Base-by-base conservation (phyloP, 2,329 filamentous ascomycete species). In the Mycogone perniciosa region DNA sequence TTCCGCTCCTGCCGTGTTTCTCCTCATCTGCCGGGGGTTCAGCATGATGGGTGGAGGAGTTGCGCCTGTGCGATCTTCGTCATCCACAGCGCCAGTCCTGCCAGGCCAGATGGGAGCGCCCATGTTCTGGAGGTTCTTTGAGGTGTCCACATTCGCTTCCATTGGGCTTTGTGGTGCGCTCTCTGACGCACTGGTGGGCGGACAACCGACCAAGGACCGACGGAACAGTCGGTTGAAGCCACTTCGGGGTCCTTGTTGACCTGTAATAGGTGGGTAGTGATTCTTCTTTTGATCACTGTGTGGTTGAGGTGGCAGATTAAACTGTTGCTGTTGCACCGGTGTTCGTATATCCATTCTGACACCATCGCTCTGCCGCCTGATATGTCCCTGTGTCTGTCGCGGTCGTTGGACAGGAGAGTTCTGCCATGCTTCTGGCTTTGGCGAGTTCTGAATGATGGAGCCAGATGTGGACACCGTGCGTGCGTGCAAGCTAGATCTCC, bases 21-120 rank as follows among this genome's bases (percentile, higher is more conserved):
- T 57, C 26, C 66, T 60, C 27, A 52, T 54, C 4, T 67, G 64
- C 5, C 67, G 66, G 26, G 62, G 66, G 46, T 73, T 76, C 11
- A 77, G 70, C 67, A 75, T 64, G 46, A 82, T 82, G 2, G 79
- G 79, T 4, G 79, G 79, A 3, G 79, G 79, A 6, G 79, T 82
- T 0, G 76, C 75, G 31, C 78, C 73, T 1, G 67, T 62, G 4
- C 70, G 62, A 7, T 77, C 74, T 4, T 76, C 73, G 3, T 76
- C 73, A 1, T 73, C 72, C 0, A 57, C 51, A 0, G 63, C 52
- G 3, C 66, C 63, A 10, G 57, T 63, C 11, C 71, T 64, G 47
- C 63, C 66, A 6, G 64, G 64, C 68, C 66, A 74, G 7, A 67
- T 73, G 7, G 66, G 73, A 34, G 70, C 59, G 6, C 71, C 73